A percentile compares a stretch with the other conserved stretches of the same genome.
Conservation (phyloP, 2,329 filamentous ascomycete genomes). For the Ascochyta lentis region DNA sequence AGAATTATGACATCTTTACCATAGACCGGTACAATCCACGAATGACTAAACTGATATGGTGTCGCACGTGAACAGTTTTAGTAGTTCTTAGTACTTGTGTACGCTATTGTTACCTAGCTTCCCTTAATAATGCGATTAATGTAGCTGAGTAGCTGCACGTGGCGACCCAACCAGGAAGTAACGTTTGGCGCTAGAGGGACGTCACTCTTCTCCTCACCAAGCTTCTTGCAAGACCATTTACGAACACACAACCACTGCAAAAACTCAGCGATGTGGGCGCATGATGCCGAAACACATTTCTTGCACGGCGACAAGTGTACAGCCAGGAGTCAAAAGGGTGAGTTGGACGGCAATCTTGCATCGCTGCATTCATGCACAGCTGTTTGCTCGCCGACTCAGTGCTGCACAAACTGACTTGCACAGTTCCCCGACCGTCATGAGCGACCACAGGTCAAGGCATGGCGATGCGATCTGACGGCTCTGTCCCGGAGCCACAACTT, state of each 20-base stretch:
- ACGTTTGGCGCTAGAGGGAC: slow-evolving; percentile 10
- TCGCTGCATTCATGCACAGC: too few species aligned
- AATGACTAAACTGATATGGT: too few species aligned
- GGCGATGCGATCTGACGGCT: slow-evolving; percentile 55
- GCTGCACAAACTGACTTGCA: not conserved
- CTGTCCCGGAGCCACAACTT: slow-evolving; percentile 56
- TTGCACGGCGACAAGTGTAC: slow-evolving; percentile 35
- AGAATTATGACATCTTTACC: slow-evolving; percentile 8
- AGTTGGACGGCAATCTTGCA: slow-evolving; percentile 12
- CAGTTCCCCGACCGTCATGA: slow-evolving; percentile 22
- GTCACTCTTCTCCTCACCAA: slow-evolving; percentile 15
- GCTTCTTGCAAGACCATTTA: not conserved
- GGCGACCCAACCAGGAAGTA: slow-evolving; percentile 2
- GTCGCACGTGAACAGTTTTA: too few species aligned
- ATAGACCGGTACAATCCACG: slow-evolving; percentile 12
- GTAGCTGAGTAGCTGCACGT: not conserved
- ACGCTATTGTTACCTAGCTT: too few species aligned
- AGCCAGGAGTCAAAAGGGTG: slow-evolving; percentile 32
- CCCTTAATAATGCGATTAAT: not conserved
- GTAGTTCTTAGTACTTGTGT: too few species aligned
- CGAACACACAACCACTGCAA: not conserved
- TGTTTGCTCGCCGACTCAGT: too few species aligned
- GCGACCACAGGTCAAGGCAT: slow-evolving; percentile 37
- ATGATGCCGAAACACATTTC: slow-evolving; percentile 27
- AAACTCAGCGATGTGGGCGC: slow-evolving; percentile 2